These are phyloP conservation scores for Aspergillus neotritici DNA, from an alignment of 2,329 filamentous ascomycete species.

Conservation along the genomic window DNA sequence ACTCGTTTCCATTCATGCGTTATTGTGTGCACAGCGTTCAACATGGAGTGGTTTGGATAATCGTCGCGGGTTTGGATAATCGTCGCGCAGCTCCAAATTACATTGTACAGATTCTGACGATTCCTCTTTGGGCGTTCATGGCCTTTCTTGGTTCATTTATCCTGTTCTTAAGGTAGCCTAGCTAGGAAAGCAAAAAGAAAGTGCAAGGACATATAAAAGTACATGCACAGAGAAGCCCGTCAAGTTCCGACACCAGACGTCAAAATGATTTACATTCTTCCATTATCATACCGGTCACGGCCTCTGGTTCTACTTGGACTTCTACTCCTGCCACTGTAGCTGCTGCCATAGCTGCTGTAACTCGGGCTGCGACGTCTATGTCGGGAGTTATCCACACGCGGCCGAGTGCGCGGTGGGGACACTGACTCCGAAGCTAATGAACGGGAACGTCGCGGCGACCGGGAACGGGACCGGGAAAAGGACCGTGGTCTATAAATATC, in stretches of 20 bases:
- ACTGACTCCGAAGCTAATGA: conserved; percentile 36
- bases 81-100: too few relatives aligned
- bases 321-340: conserved; percentile 46
- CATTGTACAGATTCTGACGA: too few relatives aligned
- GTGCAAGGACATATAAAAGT: too few relatives aligned
- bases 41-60: too few relatives aligned
- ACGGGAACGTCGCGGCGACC: conserved; percentile 34
- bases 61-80: too few relatives aligned
- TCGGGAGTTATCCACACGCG: conserved; percentile 32
- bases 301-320: conserved; percentile 46
- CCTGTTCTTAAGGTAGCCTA: too few relatives aligned
- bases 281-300: conserved; percentile 23
- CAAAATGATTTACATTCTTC: neutral
- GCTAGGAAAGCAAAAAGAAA: too few relatives aligned
- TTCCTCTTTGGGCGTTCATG: too few relatives aligned
- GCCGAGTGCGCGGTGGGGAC: conserved; percentile 36
- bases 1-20: neutral
- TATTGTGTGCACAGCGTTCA: too few relatives aligned
- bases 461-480: conserved; percentile 46
- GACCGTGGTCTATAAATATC: conserved; percentile 58
- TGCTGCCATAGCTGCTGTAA: conserved; percentile 58
- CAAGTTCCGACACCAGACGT: too few relatives aligned
- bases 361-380: conserved; percentile 54
- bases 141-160: too few relatives aligned
- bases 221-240: too few relatives aligned